phyloP scores from a whole-genome alignment of 208 protist species.

The Crithidia fasciculata region DNA sequence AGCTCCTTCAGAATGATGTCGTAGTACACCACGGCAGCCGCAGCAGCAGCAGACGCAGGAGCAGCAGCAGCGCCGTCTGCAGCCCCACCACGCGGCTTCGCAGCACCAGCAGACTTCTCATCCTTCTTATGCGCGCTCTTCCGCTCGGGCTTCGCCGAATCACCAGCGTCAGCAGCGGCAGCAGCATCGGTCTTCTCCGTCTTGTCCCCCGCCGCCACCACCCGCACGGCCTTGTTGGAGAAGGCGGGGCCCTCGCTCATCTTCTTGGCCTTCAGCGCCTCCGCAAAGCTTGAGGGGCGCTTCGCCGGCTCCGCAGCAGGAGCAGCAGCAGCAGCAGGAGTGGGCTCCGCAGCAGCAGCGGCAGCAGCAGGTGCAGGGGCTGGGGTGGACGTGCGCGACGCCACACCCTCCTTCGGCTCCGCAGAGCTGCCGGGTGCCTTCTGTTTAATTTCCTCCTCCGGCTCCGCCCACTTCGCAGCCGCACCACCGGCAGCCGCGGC shows the following conservation, averaged over 20 bases:
- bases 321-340: slow-evolving; percentile 12
- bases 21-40: slow-evolving; percentile 62
- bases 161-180: background rate
- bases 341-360: background rate
- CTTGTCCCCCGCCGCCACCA: slow-evolving; percentile 20
- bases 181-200: slow-evolving; percentile 28
- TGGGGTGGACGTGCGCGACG: slow-evolving; percentile 14
- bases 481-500: background rate
- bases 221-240: slow-evolving; percentile 28
- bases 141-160: slow-evolving; percentile 9
- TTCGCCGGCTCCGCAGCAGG: slow-evolving; percentile 11
- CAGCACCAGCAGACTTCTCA: slow-evolving; percentile 3
- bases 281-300: slow-evolving; percentile 56
- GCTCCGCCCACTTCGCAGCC: background rate
- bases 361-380: slow-evolving; percentile 5
- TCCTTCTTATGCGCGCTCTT: slow-evolving; percentile 12
- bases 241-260: slow-evolving; percentile 15
- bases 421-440: background rate
- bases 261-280: slow-evolving; percentile 48
- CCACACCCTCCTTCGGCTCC: background rate
- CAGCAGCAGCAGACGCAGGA: slow-evolving; percentile 7
- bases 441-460: background rate
- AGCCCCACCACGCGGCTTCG: slow-evolving; percentile 2
- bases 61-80: background rate
- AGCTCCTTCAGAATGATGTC: slow-evolving; percentile 84